These are phyloP conservation scores for Niveomyces coronatus DNA, from an alignment of 2,329 filamentous ascomycete species.

Conservation along the genomic window DNA sequence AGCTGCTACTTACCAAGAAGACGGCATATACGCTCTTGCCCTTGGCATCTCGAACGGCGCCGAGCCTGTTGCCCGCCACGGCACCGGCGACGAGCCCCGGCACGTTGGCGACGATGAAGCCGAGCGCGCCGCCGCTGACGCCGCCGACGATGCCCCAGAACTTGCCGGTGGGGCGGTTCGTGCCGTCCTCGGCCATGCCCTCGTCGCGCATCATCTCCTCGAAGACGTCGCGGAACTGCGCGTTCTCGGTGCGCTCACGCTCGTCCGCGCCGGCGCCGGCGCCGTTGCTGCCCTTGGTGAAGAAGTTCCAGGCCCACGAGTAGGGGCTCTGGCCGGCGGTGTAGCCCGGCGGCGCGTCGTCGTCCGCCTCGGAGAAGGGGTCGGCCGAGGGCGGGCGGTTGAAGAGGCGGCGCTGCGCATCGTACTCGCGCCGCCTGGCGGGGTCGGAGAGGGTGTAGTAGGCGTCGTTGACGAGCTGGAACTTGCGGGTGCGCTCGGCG, in stretches of 20 bases:
- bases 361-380: constrained; percentile 37
- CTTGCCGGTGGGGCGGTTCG: constrained; percentile 50
- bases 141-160: constrained; percentile 87
- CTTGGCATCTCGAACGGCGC: constrained; percentile 76
- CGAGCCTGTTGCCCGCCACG: constrained; percentile 86
- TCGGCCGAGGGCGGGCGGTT: constrained; percentile 22
- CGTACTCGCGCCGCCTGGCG: constrained; percentile 70
- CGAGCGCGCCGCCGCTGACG: constrained; percentile 76
- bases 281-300: constrained; percentile 33
- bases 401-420: constrained; percentile 45
- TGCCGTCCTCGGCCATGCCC: constrained; percentile 63
- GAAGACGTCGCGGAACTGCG: constrained; percentile 82
- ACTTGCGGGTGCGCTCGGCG: constrained; percentile 67
- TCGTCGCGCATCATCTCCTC: constrained; percentile 86
- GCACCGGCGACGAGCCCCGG: constrained; percentile 82
- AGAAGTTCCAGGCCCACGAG: constrained; percentile 68
- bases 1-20: constrained; percentile 47
- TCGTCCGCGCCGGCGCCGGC: constrained; percentile 24
- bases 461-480: constrained; percentile 86
- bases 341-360: constrained; percentile 32
- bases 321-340: constrained; percentile 40
- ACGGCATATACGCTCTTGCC: constrained; percentile 94
- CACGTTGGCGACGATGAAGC: constrained; percentile 91
- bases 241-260: constrained; percentile 50
- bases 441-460: constrained; percentile 86